These are phyloP conservation scores for Hypocrella siamensis DNA, from an alignment of 2,329 filamentous ascomycete genomes.

Conservation along the genomic window DNA sequence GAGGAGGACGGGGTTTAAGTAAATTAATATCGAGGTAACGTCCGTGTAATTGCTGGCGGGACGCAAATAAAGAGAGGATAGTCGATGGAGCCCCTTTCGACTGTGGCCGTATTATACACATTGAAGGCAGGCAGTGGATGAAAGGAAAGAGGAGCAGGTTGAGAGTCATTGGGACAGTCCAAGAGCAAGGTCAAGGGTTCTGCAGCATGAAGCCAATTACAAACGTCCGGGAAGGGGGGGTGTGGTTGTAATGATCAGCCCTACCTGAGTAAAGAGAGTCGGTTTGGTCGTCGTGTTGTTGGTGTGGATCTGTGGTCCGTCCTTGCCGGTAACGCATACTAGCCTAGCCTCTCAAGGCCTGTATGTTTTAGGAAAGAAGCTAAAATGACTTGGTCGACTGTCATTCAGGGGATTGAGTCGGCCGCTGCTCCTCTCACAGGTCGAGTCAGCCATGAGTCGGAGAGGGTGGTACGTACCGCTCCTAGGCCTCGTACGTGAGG, in stretches of 20 bases:
- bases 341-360: background rate
- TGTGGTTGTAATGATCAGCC: constrained; percentile 2
- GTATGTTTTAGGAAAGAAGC: constrained; percentile 1
- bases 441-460: background rate
- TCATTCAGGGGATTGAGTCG: background rate
- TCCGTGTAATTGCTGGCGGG: background rate
- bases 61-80: constrained; percentile 1
- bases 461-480: background rate
- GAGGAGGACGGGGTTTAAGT: background rate
- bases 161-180: background rate
- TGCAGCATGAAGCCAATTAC: background rate
- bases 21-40: background rate
- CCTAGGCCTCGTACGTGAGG: too few species aligned
- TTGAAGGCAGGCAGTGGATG: background rate
- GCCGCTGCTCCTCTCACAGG: background rate
- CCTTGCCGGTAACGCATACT: background rate
- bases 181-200: background rate
- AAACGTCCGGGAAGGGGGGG: background rate
- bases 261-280: background rate
- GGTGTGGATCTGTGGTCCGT: constrained; percentile 1
- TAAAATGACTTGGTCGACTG: background rate
- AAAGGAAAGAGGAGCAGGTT: background rate
- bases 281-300: background rate
- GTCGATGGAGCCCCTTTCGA: background rate
- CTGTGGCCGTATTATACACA: background rate